Base-by-base conservation (phyloP, 1,139 yeast species). In the Kluyveromyces sp. region DNA sequence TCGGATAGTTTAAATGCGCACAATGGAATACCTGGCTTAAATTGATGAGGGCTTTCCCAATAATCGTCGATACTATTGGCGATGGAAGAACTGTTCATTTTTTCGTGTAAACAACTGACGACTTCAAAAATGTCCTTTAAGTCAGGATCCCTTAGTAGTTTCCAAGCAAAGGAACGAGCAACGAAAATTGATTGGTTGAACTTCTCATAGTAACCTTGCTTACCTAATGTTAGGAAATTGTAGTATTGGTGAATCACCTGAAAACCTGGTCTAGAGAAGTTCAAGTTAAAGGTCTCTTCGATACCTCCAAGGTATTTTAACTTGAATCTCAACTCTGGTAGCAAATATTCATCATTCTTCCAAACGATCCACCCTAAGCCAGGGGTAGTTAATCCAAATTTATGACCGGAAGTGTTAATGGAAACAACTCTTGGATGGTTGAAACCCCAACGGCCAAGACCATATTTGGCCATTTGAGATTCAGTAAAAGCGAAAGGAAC, bases 281-380 rank as follows among this genome's bases (percentile, higher is more conserved):
- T 89, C 64, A 89, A 74, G 37, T 83, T 86, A 68, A 81, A 89
- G 28, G 94, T 82, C 65, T 85, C 92, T 65, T 89, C 97, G 25
- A 83, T 77, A 31, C 96, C 95, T 33, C 97, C 97, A 43, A 89
- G 74, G 64, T 89, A 89, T 63, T 83, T 83, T 60, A 89, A 73
- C 54, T 84, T 81, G 68, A 89, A 89, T 57, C 84, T 75, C 54
- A 89, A 72, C 50, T 76, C 78, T 45, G 81, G 72, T 28, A 96
- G 95, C 53, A 89, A 73, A 58, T 74, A 74, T 42, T 71, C 60
- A 36, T 72, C 70, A 61, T 81, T 81, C 61, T 80, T 80, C 90
- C 95, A 89, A 49, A 89, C 68, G 49, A 89, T 79, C 96, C 96
- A 89, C 45, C 97, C 97, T 47, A 87, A 75, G 43, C 97, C 97